These are phyloP conservation scores for Pseudozyma flocculosa DNA, from an alignment of 1,284 basidiomycete species.

Conservation along the genomic window DNA sequence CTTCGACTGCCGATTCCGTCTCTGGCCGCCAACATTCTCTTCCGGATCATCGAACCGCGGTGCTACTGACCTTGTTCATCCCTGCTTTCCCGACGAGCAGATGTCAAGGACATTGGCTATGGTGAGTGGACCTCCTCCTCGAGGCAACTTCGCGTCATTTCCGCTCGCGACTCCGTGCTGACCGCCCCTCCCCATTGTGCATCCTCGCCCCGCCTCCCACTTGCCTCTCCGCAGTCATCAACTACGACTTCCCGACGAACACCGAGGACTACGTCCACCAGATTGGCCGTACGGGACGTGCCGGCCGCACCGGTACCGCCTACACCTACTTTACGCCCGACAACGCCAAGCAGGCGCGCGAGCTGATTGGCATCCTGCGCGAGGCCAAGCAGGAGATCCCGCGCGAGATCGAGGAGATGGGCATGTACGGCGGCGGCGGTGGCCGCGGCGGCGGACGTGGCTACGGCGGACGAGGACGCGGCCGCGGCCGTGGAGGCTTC, in stretches of 20 bases:
- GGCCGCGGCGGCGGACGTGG: slow-evolving; percentile 47
- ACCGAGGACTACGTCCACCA: slow-evolving; percentile 93
- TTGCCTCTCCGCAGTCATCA: slow-evolving; percentile 57
- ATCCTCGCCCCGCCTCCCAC: not conserved
- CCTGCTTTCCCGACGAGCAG: slow-evolving; percentile 60
- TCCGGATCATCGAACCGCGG: too few species aligned
- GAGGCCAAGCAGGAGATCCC: slow-evolving; percentile 89
- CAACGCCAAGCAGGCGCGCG: slow-evolving; percentile 89
- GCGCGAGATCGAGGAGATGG: slow-evolving; percentile 89
- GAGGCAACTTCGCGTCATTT: too few species aligned
- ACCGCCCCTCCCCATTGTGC: not conserved
- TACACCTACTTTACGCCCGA: slow-evolving; percentile 87
- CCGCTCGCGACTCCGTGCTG: too few species aligned
- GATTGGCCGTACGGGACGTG: slow-evolving; percentile 75
- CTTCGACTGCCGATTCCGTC: slow-evolving; percentile 20
- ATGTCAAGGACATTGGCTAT: slow-evolving; percentile 92
- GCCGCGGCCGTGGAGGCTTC: slow-evolving; percentile 41
- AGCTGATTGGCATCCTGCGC: slow-evolving; percentile 80
- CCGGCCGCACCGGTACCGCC: slow-evolving; percentile 74
- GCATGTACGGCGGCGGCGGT: slow-evolving; percentile 67
- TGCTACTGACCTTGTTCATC: not conserved
- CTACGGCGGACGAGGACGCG: slow-evolving; percentile 37
- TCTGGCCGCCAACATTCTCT: too few species aligned
- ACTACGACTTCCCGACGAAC: slow-evolving; percentile 96
- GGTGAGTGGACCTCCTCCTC: too few species aligned